Base-by-base conservation (phyloP, 2,329 filamentous ascomycete genomes). In the Gremmenia infestans region DNA sequence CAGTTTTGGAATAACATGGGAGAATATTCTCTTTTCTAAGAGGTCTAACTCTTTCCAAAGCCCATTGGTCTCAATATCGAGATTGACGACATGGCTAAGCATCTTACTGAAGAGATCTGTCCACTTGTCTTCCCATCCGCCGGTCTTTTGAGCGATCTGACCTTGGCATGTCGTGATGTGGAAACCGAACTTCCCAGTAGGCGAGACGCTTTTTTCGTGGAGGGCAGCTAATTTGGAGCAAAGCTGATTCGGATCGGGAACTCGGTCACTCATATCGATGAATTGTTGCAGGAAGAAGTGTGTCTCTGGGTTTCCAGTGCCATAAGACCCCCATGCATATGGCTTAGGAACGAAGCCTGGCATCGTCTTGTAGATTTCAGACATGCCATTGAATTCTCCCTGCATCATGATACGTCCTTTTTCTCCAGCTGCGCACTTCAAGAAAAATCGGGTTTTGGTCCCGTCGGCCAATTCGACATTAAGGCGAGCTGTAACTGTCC, bases 321-420 rank as follows among this genome's bases (percentile, higher is more conserved):
- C 39, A 53, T 19, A 57, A 17, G 50, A 52, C 11, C 60, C 60
- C 45, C 49, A 58, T 17, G 48, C 55, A 25, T 56, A 17, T 15
- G 55, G 51, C 22, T 54, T 51, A 9, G 60, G 62, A 15, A 57
- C 47, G 19, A 59, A 54, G n/a, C 22, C 19, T 46, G 54, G 51
- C 43, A 50, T 39, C 12, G 35, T 42, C 39, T 50, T 50, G 39
- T 64, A 43, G 4, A 64, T 46, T 4, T 69, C 66, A 12, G 48
- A 68, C 65, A 73, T 74, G 5, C 72, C 73, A 39, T 70, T 67
- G 54, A 69, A 78, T 61, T 78, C 76, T 19, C 73, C 72, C 12
- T 57, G 40, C 12, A 56, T 19, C 43, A 52, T 48, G 4, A 42
- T 17, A 7, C 42, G 23, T 9, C 48, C 57, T n/a, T 3, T 12